Conservation (phyloP, 345 rosid genomes). For the Salix koriyanagi region DNA sequence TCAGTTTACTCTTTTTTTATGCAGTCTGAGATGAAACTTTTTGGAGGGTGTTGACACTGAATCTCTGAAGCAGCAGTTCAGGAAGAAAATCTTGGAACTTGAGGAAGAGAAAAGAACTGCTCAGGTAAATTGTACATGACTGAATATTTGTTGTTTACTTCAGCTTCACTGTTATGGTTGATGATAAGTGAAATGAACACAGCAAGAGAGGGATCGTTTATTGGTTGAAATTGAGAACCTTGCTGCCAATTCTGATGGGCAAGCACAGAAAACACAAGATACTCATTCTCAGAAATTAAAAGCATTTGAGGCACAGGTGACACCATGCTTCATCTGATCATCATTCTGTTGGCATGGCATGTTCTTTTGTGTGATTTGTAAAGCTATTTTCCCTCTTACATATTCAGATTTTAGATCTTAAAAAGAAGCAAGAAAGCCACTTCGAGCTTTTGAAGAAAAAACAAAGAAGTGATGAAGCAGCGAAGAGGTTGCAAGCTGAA, state of each 20-base stretch:
- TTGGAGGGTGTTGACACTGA: conserved; percentile 68
- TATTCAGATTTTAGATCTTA: conserved; percentile 74
- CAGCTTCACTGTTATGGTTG: conserved; percentile 5
- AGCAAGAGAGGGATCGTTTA: conserved; percentile 89
- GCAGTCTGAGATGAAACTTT: conserved; percentile 65
- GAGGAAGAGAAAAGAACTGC: conserved; percentile 85
- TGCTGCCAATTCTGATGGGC: conserved; percentile 75
- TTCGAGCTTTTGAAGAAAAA: conserved; percentile 92
- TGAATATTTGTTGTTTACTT: conserved; percentile 9
- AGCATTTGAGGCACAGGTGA: conserved; percentile 79
- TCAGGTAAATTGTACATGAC: conserved; percentile 44
- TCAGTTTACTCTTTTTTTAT: neutral
- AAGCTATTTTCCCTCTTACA: conserved; percentile 6
- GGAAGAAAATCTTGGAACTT: conserved; percentile 79
- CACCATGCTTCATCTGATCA: conserved; percentile 1
- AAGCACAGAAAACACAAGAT: conserved; percentile 57
- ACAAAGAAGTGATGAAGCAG: conserved; percentile 92
- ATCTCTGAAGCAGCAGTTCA: conserved; percentile 86
- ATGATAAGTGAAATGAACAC: conserved; percentile 20
- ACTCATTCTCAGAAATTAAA: conserved; percentile 76
- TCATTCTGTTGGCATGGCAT: neutral
- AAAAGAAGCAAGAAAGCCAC: conserved; percentile 95
- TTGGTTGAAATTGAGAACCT: conserved; percentile 81
- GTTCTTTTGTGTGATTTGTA: neutral
- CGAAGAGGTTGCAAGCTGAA: conserved; percentile 86